A percentile compares a stretch with the other conserved stretches of the same genome.
These are phyloP conservation scores for Pseudozyma sp. DNA, from an alignment of 1,284 basidiomycete genomes.

Conservation along the genomic window DNA sequence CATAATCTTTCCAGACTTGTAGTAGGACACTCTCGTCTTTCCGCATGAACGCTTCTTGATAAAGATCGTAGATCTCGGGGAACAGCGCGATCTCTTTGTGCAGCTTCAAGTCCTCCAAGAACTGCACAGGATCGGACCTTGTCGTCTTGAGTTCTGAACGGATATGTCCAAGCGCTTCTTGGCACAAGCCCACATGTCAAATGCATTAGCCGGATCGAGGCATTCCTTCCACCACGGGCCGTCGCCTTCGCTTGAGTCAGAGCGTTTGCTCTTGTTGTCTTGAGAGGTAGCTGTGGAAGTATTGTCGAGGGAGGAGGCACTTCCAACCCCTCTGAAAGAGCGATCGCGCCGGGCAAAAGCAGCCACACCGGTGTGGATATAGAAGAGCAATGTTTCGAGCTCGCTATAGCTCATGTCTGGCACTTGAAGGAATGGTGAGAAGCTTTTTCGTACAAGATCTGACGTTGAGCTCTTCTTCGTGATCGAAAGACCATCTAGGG, in stretches of 20 bases:
- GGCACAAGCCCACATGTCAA: slow-evolving; percentile 15
- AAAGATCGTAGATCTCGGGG: slow-evolving; percentile 14
- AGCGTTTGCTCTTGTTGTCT: background rate
- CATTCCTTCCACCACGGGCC: slow-evolving; percentile 1
- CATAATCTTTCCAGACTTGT: too few species aligned
- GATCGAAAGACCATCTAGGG: too few species aligned
- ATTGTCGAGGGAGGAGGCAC: too few species aligned
- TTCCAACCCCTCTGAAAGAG: background rate
- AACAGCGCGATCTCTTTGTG: slow-evolving; percentile 14
- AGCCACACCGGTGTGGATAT: slow-evolving; percentile 7
- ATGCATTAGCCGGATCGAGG: slow-evolving; percentile 5
- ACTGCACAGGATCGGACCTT: background rate
- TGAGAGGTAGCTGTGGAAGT: too few species aligned
- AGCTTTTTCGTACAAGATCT: too few species aligned
- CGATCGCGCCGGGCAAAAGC: background rate
- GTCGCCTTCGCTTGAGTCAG: background rate
- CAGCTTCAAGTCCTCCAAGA: slow-evolving; percentile 3
- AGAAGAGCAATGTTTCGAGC: slow-evolving; percentile 7
- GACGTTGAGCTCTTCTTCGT: too few species aligned
- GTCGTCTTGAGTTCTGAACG: background rate
- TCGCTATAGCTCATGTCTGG: background rate
- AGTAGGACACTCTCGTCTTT: too few species aligned
- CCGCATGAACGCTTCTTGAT: background rate
- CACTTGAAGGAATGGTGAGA: background rate
- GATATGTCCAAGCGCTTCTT: slow-evolving; percentile 10